phyloP scores from a whole-genome alignment of 352 stramenopile species.

The Elongisporangium prolatum region DNA sequence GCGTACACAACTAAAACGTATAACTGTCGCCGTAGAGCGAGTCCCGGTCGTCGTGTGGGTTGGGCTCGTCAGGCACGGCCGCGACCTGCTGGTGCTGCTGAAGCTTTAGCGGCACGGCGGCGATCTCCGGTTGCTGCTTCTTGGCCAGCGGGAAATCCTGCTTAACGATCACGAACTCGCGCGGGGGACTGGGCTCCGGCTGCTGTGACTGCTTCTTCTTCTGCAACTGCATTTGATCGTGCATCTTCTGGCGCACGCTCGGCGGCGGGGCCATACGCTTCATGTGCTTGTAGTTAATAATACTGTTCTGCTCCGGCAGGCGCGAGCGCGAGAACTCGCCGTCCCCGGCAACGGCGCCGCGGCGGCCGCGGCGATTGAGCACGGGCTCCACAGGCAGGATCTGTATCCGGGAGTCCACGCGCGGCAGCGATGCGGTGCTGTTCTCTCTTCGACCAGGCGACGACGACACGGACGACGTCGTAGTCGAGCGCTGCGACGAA shows the following conservation, averaged over 20 bases:
- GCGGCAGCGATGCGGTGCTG: slow-evolving; percentile 19
- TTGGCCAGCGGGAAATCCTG: slow-evolving; percentile 25
- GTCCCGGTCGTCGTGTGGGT: slow-evolving; percentile 8
- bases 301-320: slow-evolving; percentile 24
- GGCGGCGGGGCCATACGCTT: not conserved
- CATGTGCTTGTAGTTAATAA: slow-evolving; percentile 48
- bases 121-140: slow-evolving; percentile 15
- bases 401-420: slow-evolving; percentile 25
- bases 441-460: slow-evolving; percentile 15
- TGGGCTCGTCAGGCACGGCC: not conserved
- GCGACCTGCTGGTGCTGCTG: slow-evolving; percentile 11
- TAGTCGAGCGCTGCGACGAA: slow-evolving; percentile 15
- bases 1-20: slow-evolving; percentile 31
- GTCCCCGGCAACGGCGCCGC: slow-evolving; percentile 32
- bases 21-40: slow-evolving; percentile 59
- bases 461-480: slow-evolving; percentile 33
- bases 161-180: not conserved
- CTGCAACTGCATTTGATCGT: slow-evolving; percentile 4
- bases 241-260: not conserved
- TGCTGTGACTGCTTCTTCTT: slow-evolving; percentile 51
- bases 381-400: slow-evolving; percentile 15
- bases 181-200: not conserved
- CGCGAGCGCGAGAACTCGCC: slow-evolving; percentile 21
- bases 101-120: not conserved
- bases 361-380: slow-evolving; percentile 26